Conservation (phyloP, 2,329 filamentous ascomycete genomes). For the Trichothecium roseum region DNA sequence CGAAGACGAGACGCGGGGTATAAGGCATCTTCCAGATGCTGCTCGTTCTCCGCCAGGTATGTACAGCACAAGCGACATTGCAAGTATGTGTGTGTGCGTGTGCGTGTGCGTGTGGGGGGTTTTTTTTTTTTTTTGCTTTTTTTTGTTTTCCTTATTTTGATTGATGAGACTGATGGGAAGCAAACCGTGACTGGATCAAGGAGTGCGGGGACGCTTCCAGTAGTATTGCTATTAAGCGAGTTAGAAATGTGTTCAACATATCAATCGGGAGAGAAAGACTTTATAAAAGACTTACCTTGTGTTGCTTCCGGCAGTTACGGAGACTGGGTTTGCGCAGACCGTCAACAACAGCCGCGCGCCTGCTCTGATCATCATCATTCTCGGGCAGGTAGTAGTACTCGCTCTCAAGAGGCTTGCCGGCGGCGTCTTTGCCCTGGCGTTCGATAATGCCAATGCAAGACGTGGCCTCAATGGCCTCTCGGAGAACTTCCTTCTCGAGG, state of each 20-base stretch:
- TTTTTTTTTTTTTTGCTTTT: no score
- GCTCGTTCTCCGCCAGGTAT: conserved; percentile 3
- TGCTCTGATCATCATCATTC: conserved; percentile 66
- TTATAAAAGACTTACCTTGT: conserved; percentile 68
- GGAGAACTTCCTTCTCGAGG: conserved; percentile 54
- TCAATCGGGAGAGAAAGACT: neutral
- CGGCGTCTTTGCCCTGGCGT: conserved; percentile 89
- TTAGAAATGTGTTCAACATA: conserved; percentile 11
- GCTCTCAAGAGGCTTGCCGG: conserved; percentile 85
- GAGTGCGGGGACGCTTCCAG: conserved; percentile 54
- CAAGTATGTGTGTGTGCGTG: neutral
- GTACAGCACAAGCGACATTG: no score
- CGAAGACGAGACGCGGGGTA: neutral
- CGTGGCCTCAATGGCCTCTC: conserved; percentile 61
- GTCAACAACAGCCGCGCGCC: conserved; percentile 73
- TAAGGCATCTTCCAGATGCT: neutral
- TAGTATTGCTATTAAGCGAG: conserved; percentile 48
- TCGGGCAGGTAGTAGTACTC: conserved; percentile 97
- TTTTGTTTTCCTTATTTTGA: no score
- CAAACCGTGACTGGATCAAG: no score
- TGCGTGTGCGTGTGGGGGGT: conserved; percentile 1
- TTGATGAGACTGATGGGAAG: no score
- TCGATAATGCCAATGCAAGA: conserved; percentile 79
- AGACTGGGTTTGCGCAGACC: conserved; percentile 82
- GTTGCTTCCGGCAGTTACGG: conserved; percentile 83